Conservation (phyloP, 352 stramenopile species). For the Globisporangium radiosum region DNA sequence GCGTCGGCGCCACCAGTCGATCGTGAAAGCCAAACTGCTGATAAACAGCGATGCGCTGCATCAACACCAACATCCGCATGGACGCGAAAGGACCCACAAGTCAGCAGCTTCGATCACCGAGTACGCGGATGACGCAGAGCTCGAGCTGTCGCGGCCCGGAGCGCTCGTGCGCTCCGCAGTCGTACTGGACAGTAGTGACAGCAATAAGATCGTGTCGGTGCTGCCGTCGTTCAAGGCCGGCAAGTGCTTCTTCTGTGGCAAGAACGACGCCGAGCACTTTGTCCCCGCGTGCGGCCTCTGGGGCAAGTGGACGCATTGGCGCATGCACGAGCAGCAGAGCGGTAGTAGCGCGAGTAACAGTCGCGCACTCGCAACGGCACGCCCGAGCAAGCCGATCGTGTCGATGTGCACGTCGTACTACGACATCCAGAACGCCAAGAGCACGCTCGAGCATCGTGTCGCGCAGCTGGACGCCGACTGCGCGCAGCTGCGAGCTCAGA, state of each 20-base stretch:
- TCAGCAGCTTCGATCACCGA: not conserved
- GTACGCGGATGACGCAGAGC: conserved; percentile 6
- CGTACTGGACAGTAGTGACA: conserved; percentile 1
- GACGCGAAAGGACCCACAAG: not conserved
- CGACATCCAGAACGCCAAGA: conserved; percentile 69
- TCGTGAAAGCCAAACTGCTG: conserved; percentile 7
- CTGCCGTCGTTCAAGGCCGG: conserved; percentile 72
- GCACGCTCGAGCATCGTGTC: conserved; percentile 34
- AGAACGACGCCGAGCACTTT: conserved; percentile 76
- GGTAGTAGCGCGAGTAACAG: conserved; percentile 5
- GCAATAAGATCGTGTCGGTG: conserved; percentile 56
- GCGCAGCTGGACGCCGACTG: conserved; percentile 26
- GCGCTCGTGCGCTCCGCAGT: not conserved
- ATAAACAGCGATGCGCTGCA: conserved; percentile 4
- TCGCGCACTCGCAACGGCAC: conserved; percentile 5
- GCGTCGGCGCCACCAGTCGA: conserved; percentile 4
- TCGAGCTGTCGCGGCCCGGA: conserved; percentile 5
- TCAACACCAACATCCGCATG: not conserved
- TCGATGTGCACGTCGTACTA: conserved; percentile 85
- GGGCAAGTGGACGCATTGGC: conserved; percentile 83
- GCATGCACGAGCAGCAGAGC: conserved; percentile 68
- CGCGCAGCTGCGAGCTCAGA: conserved; percentile 18
- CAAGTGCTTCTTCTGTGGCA: conserved; percentile 85
- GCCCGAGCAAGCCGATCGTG: conserved; percentile 27
- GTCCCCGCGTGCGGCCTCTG: conserved; percentile 76